A percentile compares a stretch with the other conserved stretches of the same genome.
Conservation (phyloP, 495 filamentous ascomycete genomes). For the Chaetomidium leptoderma region DNA sequence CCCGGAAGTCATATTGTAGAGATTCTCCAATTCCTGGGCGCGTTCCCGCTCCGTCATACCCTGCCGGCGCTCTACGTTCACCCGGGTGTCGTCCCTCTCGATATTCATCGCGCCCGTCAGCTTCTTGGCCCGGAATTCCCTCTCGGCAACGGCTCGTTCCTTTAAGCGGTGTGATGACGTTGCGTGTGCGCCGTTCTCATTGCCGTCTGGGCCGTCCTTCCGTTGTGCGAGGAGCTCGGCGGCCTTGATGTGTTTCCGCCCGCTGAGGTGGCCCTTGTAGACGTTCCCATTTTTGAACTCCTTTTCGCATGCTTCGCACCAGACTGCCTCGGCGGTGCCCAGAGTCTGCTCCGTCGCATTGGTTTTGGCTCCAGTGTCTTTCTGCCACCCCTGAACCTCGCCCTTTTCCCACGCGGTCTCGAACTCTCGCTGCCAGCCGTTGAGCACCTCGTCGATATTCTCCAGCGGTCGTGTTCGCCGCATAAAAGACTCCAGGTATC, state of each 20-base stretch:
- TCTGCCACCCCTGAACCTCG: slow-evolving; percentile 74
- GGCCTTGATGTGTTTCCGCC: slow-evolving; percentile 86
- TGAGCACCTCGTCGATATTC: slow-evolving; percentile 73
- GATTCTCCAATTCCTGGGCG: slow-evolving; percentile 82
- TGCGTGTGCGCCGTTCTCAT: slow-evolving; percentile 25
- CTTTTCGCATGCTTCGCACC: slow-evolving; percentile 87
- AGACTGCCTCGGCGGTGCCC: slow-evolving; percentile 67
- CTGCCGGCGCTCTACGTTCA: slow-evolving; percentile 90
- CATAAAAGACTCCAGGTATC: slow-evolving; percentile 83
- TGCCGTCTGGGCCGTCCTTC: slow-evolving; percentile 32
- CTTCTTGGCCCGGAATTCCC: slow-evolving; percentile 76
- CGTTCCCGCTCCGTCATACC: slow-evolving; percentile 95
- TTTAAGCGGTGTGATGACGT: slow-evolving; percentile 59
- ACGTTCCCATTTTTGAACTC: slow-evolving; percentile 95
- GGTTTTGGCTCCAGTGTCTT: slow-evolving; percentile 47
- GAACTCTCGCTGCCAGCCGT: slow-evolving; percentile 73
- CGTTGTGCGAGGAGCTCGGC: slow-evolving; percentile 54
- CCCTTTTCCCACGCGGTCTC: slow-evolving; percentile 75
- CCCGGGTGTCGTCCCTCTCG: slow-evolving; percentile 76
- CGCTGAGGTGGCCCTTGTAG: slow-evolving; percentile 79
- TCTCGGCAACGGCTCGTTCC: slow-evolving; percentile 84
- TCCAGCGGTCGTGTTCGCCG: slow-evolving; percentile 75
- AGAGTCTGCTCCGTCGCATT: slow-evolving; percentile 37
- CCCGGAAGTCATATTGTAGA: slow-evolving; percentile 57
- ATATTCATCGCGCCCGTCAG: slow-evolving; percentile 70